Evolutionary conservation across 164 flowering plant species (phyloP), one percentile per base, ranked within the genome.

Genomic region (Liriodendron chinense): DNA sequence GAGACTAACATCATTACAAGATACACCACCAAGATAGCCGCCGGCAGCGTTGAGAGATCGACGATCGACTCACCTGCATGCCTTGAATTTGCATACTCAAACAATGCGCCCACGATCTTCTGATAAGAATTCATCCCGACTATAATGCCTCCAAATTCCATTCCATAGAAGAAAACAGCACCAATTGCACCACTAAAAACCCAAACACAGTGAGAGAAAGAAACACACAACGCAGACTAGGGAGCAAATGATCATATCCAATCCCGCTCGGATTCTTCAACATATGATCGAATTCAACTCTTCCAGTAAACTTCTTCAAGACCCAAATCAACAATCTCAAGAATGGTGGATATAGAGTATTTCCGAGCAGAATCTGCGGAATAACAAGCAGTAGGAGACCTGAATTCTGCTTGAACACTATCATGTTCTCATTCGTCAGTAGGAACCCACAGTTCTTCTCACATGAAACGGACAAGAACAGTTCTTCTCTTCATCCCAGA

Each of bases 371-470:
- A 65, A 87, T 1, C 62, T 85, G 97, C 14, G 94, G 89, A 21
- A 89, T 79, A 2, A 92, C 67, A 20, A 92, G 76, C 22, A 87
- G 80, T 0, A 91, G 84, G 7, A 94, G 91, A 13, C 91, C 93
- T 7, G 95, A 78, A 25, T 91, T 85, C 25, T 83, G 79, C 77
- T 66, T 80, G 74, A 94, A 94, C 7, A 84, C 84, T 2, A 87
- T 67, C 97, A 91, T 90, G 85, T 90, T 92, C 73, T 94, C 97
- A 68, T 91, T 92, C 7, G 94, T 94, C 0, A 97, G 97, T n/a
- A 89, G 20, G 16, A 86, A 91, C 14, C 95, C 97, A 43, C 92
- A 86, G 71, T 80, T 92, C 67, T 86, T 93, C 53, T 26, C n/a
- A n/a, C n/a, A n/a, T n/a, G n/a, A n/a, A n/a, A n/a, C n/a, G n/a